Evolutionary conservation across 441 rosid species (phyloP).

Genomic region (Erysimum cheiri): DNA sequence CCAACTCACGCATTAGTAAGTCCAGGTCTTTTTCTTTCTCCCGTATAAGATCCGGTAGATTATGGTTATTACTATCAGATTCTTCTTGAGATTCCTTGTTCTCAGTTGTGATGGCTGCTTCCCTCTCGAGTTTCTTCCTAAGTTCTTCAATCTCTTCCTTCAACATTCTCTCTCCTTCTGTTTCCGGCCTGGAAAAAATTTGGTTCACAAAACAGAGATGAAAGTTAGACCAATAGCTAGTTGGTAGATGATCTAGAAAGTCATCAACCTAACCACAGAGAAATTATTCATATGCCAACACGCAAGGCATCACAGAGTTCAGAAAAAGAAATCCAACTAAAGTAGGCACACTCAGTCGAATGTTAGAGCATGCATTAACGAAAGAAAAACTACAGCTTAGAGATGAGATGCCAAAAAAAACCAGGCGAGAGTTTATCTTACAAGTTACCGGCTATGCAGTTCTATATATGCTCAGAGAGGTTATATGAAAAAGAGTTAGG

Average conservation of each 20-base stretch:
- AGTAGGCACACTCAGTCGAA: slow-evolving; percentile 1
- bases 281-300: neutral
- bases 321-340: slow-evolving; percentile 5
- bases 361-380: neutral
- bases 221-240: slow-evolving; percentile 12
- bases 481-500: neutral
- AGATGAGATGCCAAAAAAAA: neutral
- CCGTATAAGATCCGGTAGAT: slow-evolving; percentile 50
- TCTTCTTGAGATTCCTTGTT: slow-evolving; percentile 50
- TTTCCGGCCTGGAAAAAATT: slow-evolving; percentile 70
- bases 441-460: slow-evolving; percentile 3
- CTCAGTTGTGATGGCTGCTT: slow-evolving; percentile 43
- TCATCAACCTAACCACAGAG: slow-evolving; percentile 2
- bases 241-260: slow-evolving; percentile 17
- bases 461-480: neutral
- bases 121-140: slow-evolving; percentile 59
- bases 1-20: slow-evolving; percentile 64
- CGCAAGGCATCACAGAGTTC: neutral
- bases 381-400: slow-evolving; percentile 4
- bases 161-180: slow-evolving; percentile 77
- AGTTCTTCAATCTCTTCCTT: slow-evolving; percentile 72
- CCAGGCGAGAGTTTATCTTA: neutral
- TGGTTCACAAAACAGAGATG: slow-evolving; percentile 9
- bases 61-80: slow-evolving; percentile 46
- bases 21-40: slow-evolving; percentile 76